These are phyloP conservation scores for Myrica gale DNA, from an alignment of 306 rosid species.

Conservation along the genomic window DNA sequence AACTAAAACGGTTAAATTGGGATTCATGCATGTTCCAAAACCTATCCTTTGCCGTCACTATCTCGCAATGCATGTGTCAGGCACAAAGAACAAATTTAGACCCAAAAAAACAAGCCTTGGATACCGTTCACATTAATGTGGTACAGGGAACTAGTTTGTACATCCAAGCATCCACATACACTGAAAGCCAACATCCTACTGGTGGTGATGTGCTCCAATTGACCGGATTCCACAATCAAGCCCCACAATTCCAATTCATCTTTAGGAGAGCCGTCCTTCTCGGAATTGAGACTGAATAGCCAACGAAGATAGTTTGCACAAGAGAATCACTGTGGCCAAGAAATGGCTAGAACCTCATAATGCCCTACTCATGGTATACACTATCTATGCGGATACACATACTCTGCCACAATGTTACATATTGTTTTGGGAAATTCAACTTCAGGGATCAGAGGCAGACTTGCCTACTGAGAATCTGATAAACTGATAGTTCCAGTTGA, in stretches of 20 bases:
- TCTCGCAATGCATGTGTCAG: no score
- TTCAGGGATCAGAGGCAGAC: constrained; percentile 26
- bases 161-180: no score
- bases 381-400: constrained; percentile 69
- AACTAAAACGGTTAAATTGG: no score
- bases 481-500: not conserved
- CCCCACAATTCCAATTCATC: constrained; percentile 84
- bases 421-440: constrained; percentile 72
- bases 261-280: constrained; percentile 81
- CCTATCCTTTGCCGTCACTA: no score
- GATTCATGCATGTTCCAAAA: no score
- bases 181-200: no score
- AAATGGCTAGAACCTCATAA: no score
- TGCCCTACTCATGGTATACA: constrained; percentile 70
- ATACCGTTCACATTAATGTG: no score
- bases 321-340: constrained; percentile 42
- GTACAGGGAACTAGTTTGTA: no score
- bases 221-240: constrained; percentile 67
- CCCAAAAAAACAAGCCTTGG: no score
- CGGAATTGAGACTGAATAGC: constrained; percentile 86
- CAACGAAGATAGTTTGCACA: constrained; percentile 75
- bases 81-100: no score
- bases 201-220: constrained; percentile 77
- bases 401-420: constrained; percentile 79
- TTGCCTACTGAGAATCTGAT: not conserved